These are phyloP conservation scores for Gaertneriomyces sp. DNA, from an alignment of 192 early-diverging fungal genomes.

Conservation along the genomic window DNA sequence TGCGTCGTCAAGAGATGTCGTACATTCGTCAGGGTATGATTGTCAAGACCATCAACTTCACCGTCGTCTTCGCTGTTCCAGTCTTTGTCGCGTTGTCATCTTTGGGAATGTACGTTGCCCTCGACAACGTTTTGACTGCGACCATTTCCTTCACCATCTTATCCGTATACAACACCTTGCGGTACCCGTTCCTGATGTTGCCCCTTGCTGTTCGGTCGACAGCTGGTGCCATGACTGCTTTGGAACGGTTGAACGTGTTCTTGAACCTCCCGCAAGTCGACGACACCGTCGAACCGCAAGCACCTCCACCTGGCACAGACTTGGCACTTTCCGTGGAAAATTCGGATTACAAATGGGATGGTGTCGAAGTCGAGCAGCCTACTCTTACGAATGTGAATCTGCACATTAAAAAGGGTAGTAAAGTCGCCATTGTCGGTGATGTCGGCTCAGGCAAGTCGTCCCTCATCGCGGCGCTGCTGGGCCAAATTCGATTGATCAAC, in stretches of 20 bases:
- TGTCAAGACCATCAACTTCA: slow-evolving; percentile 60
- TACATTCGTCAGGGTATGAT: slow-evolving; percentile 49
- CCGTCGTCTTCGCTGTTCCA: slow-evolving; percentile 62
- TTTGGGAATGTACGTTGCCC: slow-evolving; percentile 34
- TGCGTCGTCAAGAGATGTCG: slow-evolving; percentile 55
- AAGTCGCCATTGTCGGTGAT: slow-evolving; percentile 63
- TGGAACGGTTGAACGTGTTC: slow-evolving; percentile 52
- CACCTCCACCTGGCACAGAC: slow-evolving; percentile 32
- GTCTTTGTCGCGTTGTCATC: slow-evolving; percentile 48
- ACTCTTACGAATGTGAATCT: slow-evolving; percentile 50
- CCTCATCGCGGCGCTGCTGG: slow-evolving; percentile 63
- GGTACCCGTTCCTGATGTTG: slow-evolving; percentile 68
- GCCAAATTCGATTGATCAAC: slow-evolving; percentile 52
- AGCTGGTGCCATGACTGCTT: slow-evolving; percentile 50
- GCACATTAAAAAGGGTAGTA: slow-evolving; percentile 43
- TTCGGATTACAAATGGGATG: slow-evolving; percentile 59
- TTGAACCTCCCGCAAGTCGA: slow-evolving; percentile 52
- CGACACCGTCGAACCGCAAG: not conserved
- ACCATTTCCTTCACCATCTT: slow-evolving; percentile 59
- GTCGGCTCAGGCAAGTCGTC: slow-evolving; percentile 70
- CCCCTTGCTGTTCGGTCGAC: slow-evolving; percentile 58
- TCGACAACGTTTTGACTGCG: slow-evolving; percentile 40
- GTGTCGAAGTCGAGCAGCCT: slow-evolving; percentile 34
- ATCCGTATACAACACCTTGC: slow-evolving; percentile 67
- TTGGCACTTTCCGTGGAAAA: slow-evolving; percentile 36